Evolutionary conservation across 805 yeast genomes (phyloP), one percentile per base, ranked within the genome.

Genomic region (Candida awuae): DNA sequence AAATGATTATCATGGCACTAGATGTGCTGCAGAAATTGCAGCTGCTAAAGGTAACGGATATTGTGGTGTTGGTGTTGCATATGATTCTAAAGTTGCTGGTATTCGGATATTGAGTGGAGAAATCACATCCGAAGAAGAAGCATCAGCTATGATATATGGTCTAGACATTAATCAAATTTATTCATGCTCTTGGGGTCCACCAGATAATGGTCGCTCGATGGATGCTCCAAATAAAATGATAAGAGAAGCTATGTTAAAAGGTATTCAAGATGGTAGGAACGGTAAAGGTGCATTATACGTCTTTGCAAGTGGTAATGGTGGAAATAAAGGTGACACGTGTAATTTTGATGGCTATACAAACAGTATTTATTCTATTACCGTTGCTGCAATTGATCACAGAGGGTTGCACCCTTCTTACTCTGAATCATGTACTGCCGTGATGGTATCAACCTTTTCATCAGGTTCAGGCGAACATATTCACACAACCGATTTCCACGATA

Each of bases 51-150:
- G 67, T 38, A 90, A 92, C 58, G 82, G 76, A 22, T 80, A 69
- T 16, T 92, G 98, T 62, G 98, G 98, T n/a, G 71, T 92, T 6
- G 98, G 98, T 33, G 94, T 88, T n/a, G 97, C 97, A 0, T 87
- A 75, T 51, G 75, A 76, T 41, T 77, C 95, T 4, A 75, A 80
- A 51, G 94, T 92, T 3, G 71, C 95, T 2, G 98, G 98, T 0
- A 74, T 92, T 25, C 73, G 98, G 38, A 90, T 92, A 42, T 69
- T 92, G 33, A 81, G 94, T 2, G 94, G 86, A 2, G 67, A 72
- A 33, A 74, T 92, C 35, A 76, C 90, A 3, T 66, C 84, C 3
- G 95, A 80, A 42, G 95, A 88, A 46, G 98, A 92, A 60, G 97
- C 97, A 0, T 75, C 83, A 2, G 83, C 97, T 1, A 66, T 92